phyloP scores from a whole-genome alignment of 495 filamentous ascomycete genomes.

The Glarea lozoyensis region DNA sequence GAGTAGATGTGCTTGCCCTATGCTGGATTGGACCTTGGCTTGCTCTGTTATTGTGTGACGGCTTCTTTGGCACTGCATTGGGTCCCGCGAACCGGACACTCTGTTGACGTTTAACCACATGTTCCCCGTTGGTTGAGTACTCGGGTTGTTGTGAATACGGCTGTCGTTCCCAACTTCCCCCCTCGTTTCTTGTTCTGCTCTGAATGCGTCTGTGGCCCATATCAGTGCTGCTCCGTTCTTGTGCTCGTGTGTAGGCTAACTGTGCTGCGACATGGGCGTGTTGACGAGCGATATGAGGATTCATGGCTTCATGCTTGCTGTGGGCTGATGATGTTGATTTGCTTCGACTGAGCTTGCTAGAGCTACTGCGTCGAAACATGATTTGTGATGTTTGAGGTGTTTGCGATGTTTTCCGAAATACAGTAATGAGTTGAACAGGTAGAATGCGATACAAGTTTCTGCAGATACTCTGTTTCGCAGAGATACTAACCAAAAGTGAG shows the following conservation, averaged over 20 bases:
- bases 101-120: conserved; percentile 29
- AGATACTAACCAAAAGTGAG: conserved; percentile 22
- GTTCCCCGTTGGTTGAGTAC: conserved; percentile 1
- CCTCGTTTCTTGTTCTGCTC: conserved; percentile 1
- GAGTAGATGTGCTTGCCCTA: conserved; percentile 4
- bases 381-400: conserved; percentile 14
- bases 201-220: conserved; percentile 16
- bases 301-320: conserved; percentile 36
- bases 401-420: conserved; percentile 7
- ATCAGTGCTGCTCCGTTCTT: conserved; percentile 35
- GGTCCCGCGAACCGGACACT: conserved; percentile 49
- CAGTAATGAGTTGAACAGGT: conserved; percentile 14
- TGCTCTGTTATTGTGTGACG: conserved; percentile 15
- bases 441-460: conserved; percentile 19
- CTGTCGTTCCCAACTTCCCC: conserved; percentile 24
- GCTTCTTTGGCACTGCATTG: conserved; percentile 17
- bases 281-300: conserved; percentile 44
- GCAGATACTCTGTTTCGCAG: conserved; percentile 3
- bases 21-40: conserved; percentile 5
- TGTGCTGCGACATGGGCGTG: conserved; percentile 63
- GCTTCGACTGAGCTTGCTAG: conserved; percentile 42
- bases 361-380: conserved; percentile 40
- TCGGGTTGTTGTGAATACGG: conserved; percentile 10
- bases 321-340: conserved; percentile 56
- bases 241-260: conserved; percentile 52